These are phyloP conservation scores for Candida peoriensis DNA, from an alignment of 805 yeast species.

Conservation along the genomic window DNA sequence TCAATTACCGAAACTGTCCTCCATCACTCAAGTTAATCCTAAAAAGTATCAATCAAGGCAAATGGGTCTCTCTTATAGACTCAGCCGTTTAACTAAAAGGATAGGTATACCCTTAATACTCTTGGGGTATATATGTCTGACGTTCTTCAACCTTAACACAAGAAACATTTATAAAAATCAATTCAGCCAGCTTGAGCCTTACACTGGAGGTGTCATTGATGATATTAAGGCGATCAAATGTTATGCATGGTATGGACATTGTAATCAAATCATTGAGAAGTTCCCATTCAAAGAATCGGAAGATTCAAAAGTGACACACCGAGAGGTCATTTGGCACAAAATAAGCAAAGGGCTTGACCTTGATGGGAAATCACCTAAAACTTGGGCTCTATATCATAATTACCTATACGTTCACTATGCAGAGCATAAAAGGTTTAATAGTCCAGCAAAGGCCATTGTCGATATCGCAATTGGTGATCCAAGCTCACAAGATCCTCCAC, in stretches of 20 bases:
- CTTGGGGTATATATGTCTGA: conserved; percentile 8
- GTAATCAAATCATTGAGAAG: conserved; percentile 22
- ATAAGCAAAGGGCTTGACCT: conserved; percentile 22
- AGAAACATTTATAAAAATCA: conserved; percentile 17
- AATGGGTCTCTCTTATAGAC: too few species aligned
- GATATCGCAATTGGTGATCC: conserved; percentile 40
- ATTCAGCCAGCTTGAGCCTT: conserved; percentile 15
- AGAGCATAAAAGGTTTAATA: conserved; percentile 6
- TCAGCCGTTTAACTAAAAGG: conserved; percentile 10
- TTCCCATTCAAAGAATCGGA: neutral
- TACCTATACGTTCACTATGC: conserved; percentile 25
- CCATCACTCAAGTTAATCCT: too few species aligned
- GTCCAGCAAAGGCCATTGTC: conserved; percentile 29
- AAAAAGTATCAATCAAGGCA: too few species aligned
- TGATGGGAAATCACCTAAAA: conserved; percentile 11
- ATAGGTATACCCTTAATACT: conserved; percentile 14
- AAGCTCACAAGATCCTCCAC: conserved; percentile 30
- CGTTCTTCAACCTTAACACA: conserved; percentile 18
- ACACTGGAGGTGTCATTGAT: conserved; percentile 26
- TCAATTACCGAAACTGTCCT: too few species aligned
- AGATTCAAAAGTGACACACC: conserved; percentile 1
- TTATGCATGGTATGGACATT: conserved; percentile 26
- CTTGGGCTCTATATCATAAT: conserved; percentile 19
- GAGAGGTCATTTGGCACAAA: conserved; percentile 21
- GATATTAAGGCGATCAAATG: conserved; percentile 27